Evolutionary conservation across 805 yeast species (phyloP).

Genomic region (Kluyveromyces lactis): DNA sequence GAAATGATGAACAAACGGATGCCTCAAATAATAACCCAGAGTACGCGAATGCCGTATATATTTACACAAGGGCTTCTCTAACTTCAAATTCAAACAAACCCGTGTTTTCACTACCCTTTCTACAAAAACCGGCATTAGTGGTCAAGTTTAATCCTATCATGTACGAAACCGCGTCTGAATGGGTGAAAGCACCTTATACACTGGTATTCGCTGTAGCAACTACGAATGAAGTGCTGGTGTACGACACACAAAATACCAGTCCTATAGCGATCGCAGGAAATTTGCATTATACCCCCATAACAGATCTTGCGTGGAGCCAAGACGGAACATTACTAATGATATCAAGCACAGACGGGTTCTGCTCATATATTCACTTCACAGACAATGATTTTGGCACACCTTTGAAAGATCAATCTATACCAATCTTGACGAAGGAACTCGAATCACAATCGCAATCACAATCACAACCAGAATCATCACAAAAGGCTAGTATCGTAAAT

Average conservation of each 20-base stretch:
- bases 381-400: slow-evolving; percentile 8
- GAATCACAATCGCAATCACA: not conserved
- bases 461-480: not conserved
- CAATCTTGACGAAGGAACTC: not conserved
- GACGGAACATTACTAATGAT: slow-evolving; percentile 66
- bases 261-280: slow-evolving; percentile 73
- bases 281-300: slow-evolving; percentile 79
- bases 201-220: slow-evolving; percentile 92
- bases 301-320: slow-evolving; percentile 78
- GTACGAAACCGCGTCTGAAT: slow-evolving; percentile 31
- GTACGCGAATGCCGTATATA: slow-evolving; percentile 60
- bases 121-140: slow-evolving; percentile 78
- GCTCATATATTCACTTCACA: slow-evolving; percentile 57
- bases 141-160: slow-evolving; percentile 65
- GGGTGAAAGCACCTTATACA: slow-evolving; percentile 60
- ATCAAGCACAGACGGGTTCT: slow-evolving; percentile 89
- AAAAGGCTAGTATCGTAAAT: too few relatives aligned
- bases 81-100: slow-evolving; percentile 46
- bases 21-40: slow-evolving; percentile 31
- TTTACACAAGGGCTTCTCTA: slow-evolving; percentile 66
- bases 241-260: slow-evolving; percentile 61
- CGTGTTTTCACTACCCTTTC: slow-evolving; percentile 67
- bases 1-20: slow-evolving; percentile 18
- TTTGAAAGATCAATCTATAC: not conserved
- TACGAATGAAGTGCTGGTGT: slow-evolving; percentile 71